Evolutionary conservation across 1,284 basidiomycete genomes (phyloP).

Genomic region (Heterobasidion occidentale): DNA sequence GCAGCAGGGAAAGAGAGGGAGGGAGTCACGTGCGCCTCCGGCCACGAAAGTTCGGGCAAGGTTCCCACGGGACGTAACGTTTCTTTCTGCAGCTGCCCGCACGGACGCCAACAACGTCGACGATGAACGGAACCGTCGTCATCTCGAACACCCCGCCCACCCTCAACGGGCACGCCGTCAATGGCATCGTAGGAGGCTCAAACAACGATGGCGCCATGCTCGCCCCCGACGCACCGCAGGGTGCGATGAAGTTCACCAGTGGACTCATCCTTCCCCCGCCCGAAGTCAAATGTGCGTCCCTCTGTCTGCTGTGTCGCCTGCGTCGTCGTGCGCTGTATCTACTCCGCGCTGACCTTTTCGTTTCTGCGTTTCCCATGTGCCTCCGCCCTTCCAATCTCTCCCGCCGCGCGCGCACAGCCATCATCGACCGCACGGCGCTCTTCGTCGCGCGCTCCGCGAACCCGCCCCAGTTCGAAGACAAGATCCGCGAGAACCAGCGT

Average conservation of each 20-base stretch:
- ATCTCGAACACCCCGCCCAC: slow-evolving; percentile 3
- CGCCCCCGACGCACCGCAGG: slow-evolving; percentile 23
- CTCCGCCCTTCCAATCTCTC: no score
- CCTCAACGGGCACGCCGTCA: slow-evolving; percentile 16
- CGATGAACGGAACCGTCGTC: slow-evolving; percentile 10
- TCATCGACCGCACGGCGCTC: slow-evolving; percentile 94
- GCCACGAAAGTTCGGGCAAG: neutral
- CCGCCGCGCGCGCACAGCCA: slow-evolving; percentile 38
- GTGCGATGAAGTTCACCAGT: slow-evolving; percentile 55
- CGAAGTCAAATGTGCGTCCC: slow-evolving; percentile 78
- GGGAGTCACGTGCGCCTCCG: neutral
- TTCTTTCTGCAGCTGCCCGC: neutral
- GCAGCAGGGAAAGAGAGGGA: neutral
- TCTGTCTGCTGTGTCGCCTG: slow-evolving; percentile 1
- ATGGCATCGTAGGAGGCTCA: slow-evolving; percentile 23
- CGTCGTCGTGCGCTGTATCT: neutral
- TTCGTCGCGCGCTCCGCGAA: slow-evolving; percentile 90
- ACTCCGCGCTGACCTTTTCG: neutral
- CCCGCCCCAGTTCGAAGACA: slow-evolving; percentile 87
- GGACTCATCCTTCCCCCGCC: slow-evolving; percentile 89
- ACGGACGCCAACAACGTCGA: slow-evolving; percentile 3
- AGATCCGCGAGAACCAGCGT: slow-evolving; percentile 91
- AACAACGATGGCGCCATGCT: slow-evolving; percentile 24
- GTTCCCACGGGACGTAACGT: neutral
- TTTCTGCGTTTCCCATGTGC: no score